A percentile compares a stretch with the other conserved stretches of the same genome.
phyloP scores from a whole-genome alignment of 495 filamentous ascomycete genomes.

The Achaetomiella virescens region DNA sequence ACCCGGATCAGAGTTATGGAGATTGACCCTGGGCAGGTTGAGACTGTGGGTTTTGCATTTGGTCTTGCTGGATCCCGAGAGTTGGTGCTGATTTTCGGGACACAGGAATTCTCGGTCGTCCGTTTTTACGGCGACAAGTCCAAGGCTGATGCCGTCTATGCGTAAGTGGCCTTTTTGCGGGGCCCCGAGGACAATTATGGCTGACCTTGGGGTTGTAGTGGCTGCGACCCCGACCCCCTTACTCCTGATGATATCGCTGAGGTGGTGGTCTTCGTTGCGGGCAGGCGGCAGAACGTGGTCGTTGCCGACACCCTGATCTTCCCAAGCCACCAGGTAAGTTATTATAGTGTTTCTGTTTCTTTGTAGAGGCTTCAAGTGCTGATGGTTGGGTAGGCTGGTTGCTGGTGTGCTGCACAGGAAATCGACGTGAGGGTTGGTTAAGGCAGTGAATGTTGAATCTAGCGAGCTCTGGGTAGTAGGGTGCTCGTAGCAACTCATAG shows the following conservation, averaged over 20 bases:
- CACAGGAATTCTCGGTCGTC: constrained; percentile 85
- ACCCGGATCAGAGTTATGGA: constrained; percentile 85
- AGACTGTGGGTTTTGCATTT: constrained; percentile 59
- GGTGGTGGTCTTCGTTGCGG: constrained; percentile 83
- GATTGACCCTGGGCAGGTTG: constrained; percentile 93
- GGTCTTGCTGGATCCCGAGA: not conserved
- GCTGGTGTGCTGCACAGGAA: constrained; percentile 34
- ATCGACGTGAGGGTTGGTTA: constrained; percentile 12
- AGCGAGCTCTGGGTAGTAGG: not conserved
- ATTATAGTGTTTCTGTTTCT: not conserved
- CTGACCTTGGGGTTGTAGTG: constrained; percentile 39
- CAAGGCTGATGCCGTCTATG: constrained; percentile 94
- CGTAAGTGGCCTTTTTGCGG: constrained; percentile 44
- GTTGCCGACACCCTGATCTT: constrained; percentile 87
- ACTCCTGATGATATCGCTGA: constrained; percentile 95
- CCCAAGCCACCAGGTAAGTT: constrained; percentile 74
- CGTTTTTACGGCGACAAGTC: constrained; percentile 86
- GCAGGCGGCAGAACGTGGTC: constrained; percentile 89
- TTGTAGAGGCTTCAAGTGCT: not conserved
- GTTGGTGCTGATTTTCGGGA: not conserved
- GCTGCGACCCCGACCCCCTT: constrained; percentile 86
- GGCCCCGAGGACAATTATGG: too few species aligned
- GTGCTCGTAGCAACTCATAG: not conserved
- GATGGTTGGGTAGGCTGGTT: constrained; percentile 24
- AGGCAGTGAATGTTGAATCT: not conserved